Evolutionary conservation across 805 yeast genomes (phyloP).

Genomic region (Yamadazyma tumulicola): DNA sequence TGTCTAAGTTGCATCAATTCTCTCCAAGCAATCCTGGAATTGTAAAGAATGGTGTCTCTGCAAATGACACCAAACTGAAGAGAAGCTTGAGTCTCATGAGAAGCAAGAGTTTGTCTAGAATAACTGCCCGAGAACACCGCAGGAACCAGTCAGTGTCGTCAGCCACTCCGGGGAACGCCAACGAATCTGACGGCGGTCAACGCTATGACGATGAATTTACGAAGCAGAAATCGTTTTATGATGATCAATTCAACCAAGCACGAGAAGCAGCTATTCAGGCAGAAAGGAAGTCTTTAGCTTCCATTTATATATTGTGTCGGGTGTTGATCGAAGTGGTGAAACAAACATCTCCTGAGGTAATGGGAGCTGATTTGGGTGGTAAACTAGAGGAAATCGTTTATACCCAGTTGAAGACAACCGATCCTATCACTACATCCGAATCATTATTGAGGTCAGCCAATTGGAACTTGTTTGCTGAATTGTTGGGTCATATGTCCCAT

Average conservation of each 20-base stretch:
- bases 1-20: conserved; percentile 4
- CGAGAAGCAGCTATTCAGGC: conserved; percentile 75
- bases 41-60: conserved; percentile 4
- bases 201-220: conserved; percentile 15
- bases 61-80: conserved; percentile 23
- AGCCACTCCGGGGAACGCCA: conserved; percentile 9
- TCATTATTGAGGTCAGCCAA: conserved; percentile 82
- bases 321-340: conserved; percentile 89
- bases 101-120: conserved; percentile 34
- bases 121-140: conserved; percentile 33
- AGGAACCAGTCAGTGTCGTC: conserved; percentile 50
- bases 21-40: conserved; percentile 7
- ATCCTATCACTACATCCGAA: conserved; percentile 61
- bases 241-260: conserved; percentile 38
- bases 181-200: conserved; percentile 1
- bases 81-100: conserved; percentile 40
- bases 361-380: conserved; percentile 76
- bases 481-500: conserved; percentile 87
- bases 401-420: conserved; percentile 83
- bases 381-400: conserved; percentile 91
- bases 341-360: conserved; percentile 71
- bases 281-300: conserved; percentile 80
- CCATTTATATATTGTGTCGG: conserved; percentile 85
- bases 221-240: conserved; percentile 24
- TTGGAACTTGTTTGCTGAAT: conserved; percentile 87